These are phyloP conservation scores for Ophiostoma fasciatum DNA, from an alignment of 2,329 filamentous ascomycete genomes.

Conservation along the genomic window DNA sequence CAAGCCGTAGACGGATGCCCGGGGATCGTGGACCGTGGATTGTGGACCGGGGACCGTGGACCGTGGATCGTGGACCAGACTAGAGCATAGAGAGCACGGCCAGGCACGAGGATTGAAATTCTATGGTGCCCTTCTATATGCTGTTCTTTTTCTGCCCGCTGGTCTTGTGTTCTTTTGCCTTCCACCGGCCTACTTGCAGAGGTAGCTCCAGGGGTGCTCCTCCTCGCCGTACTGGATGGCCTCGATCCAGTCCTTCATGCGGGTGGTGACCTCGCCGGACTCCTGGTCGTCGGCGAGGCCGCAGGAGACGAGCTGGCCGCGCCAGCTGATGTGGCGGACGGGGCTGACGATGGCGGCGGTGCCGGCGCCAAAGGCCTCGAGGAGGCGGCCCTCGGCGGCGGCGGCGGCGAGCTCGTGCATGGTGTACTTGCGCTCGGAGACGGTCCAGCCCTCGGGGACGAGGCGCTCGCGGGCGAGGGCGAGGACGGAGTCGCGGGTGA, in stretches of 20 bases:
- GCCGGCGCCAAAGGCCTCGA: slow-evolving; percentile 88
- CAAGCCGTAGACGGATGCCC: slow-evolving; percentile 32
- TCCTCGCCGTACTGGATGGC: slow-evolving; percentile 89
- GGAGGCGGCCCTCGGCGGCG: slow-evolving; percentile 64
- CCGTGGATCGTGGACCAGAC: too few relatives aligned
- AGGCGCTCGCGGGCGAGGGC: slow-evolving; percentile 71
- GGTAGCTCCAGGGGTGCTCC: slow-evolving; percentile 77
- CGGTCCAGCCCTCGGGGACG: slow-evolving; percentile 70
- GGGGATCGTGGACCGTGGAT: too few relatives aligned
- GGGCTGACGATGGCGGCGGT: slow-evolving; percentile 92
- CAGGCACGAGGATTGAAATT: too few relatives aligned
- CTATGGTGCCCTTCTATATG: too few relatives aligned
- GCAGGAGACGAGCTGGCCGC: slow-evolving; percentile 65
- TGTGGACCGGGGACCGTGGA: too few relatives aligned
- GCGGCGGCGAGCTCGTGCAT: slow-evolving; percentile 79
- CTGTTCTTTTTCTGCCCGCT: too few relatives aligned
- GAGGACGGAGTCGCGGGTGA: slow-evolving; percentile 87
- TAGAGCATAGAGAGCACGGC: too few relatives aligned
- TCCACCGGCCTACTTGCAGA: slow-evolving; percentile 22
- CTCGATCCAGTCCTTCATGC: slow-evolving; percentile 96
- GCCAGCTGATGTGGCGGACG: slow-evolving; percentile 80
- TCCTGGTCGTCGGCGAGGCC: slow-evolving; percentile 70
- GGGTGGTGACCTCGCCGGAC: slow-evolving; percentile 69
- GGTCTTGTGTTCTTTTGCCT: too few relatives aligned
- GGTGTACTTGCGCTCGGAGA: slow-evolving; percentile 80